These are phyloP conservation scores for Epichloe scottii DNA, from an alignment of 2,329 filamentous ascomycete species.

Conservation along the genomic window DNA sequence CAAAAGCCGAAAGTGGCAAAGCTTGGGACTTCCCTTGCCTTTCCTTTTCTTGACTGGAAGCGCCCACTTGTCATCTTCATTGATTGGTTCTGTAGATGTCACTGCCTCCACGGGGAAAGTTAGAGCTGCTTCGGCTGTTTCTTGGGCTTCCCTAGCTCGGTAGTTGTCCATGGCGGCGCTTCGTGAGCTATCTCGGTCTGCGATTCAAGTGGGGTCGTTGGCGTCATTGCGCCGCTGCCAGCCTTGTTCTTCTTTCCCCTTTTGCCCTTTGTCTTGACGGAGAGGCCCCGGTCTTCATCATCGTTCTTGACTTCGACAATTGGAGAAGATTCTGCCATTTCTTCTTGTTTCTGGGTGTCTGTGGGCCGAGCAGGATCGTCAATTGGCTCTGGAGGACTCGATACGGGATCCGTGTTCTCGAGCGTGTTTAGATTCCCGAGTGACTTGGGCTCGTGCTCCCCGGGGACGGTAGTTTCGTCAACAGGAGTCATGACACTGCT, in stretches of 20 bases:
- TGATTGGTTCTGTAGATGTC: not conserved
- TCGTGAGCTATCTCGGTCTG: not conserved
- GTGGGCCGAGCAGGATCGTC: not conserved
- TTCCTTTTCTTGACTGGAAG: conserved; percentile 18
- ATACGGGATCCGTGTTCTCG: not conserved
- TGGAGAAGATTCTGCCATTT: not conserved
- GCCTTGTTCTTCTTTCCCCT: conserved; percentile 21
- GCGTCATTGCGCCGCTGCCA: conserved; percentile 4
- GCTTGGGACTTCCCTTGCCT: conserved; percentile 18
- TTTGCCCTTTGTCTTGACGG: conserved; percentile 31
- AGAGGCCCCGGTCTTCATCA: conserved; percentile 16
- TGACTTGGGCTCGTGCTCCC: not conserved
- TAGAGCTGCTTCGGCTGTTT: not conserved
- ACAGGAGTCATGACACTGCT: not conserved
- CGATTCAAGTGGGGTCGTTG: conserved; percentile 2
- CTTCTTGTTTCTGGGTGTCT: not conserved
- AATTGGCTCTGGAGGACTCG: not conserved
- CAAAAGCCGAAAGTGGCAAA: not conserved
- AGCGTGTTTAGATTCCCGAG: not conserved
- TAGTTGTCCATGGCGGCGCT: not conserved
- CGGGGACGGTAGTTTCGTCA: not conserved
- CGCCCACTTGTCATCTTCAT: conserved; percentile 10
- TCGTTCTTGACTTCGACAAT: conserved; percentile 7
- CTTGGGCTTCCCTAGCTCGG: not conserved
- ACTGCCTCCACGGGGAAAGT: not conserved